phyloP scores from a whole-genome alignment of 164 flowering plant species.

The Macadamia integrifolia region DNA sequence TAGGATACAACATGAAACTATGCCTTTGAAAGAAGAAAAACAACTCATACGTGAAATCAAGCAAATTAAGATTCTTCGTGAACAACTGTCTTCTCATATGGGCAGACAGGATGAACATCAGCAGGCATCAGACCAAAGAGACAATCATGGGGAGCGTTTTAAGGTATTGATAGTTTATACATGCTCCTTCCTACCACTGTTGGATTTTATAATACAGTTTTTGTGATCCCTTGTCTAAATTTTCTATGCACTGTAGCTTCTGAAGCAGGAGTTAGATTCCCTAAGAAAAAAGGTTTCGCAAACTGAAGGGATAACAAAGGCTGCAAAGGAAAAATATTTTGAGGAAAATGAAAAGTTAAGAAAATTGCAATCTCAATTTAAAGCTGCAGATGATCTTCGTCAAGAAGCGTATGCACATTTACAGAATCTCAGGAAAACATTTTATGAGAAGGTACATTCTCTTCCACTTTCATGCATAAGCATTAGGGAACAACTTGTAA shows the following conservation, averaged over 20 bases:
- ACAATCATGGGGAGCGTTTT: conserved; percentile 49
- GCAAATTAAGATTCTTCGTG: conserved; percentile 54
- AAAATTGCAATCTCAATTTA: conserved; percentile 39
- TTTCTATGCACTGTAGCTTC: conserved; percentile 25
- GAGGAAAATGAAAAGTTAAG: conserved; percentile 34
- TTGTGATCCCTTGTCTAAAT: conserved; percentile 9
- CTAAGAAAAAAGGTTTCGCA: conserved; percentile 36
- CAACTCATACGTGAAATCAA: conserved; percentile 72
- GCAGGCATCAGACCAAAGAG: conserved; percentile 55
- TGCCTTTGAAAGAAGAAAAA: conserved; percentile 73
- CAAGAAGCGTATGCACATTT: conserved; percentile 58
- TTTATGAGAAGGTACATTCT: conserved; percentile 46
- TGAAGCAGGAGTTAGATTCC: conserved; percentile 51
- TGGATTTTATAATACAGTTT: not conserved
- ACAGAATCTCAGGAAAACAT: conserved; percentile 45
- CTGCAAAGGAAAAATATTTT: conserved; percentile 34
- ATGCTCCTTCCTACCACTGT: not conserved
- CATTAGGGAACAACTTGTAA: not conserved
- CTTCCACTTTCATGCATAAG: not conserved
- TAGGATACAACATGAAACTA: conserved; percentile 71
- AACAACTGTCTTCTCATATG: conserved; percentile 43
- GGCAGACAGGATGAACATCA: conserved; percentile 52
- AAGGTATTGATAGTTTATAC: conserved; percentile 40
- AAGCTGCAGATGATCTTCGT: conserved; percentile 56
- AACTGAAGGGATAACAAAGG: conserved; percentile 39